Evolutionary conservation across 805 yeast genomes (phyloP).

Genomic region (Peterozyma xylosa): DNA sequence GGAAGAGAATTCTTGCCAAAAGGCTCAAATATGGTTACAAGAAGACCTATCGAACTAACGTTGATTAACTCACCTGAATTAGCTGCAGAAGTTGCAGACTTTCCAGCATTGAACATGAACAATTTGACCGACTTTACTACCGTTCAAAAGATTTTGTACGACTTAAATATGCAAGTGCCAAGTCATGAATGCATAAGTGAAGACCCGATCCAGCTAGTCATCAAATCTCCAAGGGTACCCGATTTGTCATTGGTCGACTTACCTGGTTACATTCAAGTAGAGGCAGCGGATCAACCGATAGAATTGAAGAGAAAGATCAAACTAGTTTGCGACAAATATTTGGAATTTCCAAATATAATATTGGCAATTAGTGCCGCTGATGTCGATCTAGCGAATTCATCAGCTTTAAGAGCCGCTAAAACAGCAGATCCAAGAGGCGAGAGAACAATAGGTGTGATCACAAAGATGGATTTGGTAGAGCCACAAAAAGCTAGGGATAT

Average conservation of each 20-base stretch:
- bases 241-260: constrained; percentile 91
- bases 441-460: constrained; percentile 93
- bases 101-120: constrained; percentile 80
- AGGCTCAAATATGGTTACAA: constrained; percentile 96
- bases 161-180: constrained; percentile 89
- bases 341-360: constrained; percentile 88
- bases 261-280: constrained; percentile 96
- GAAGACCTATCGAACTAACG: constrained; percentile 95
- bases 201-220: constrained; percentile 90
- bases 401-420: constrained; percentile 88
- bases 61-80: constrained; percentile 74
- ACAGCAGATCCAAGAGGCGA: constrained; percentile 89
- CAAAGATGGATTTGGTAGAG: constrained; percentile 86
- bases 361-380: constrained; percentile 96
- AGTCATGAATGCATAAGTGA: constrained; percentile 77
- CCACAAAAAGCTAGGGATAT: constrained; percentile 64
- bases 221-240: constrained; percentile 84
- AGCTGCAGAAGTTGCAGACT: constrained; percentile 85
- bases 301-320: constrained; percentile 75
- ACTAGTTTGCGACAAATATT: constrained; percentile 73
- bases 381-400: constrained; percentile 93
- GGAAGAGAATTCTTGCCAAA: constrained; percentile 98
- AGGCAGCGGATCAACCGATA: constrained; percentile 92
- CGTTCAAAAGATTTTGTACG: constrained; percentile 81
- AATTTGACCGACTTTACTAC: constrained; percentile 82